Conservation (phyloP, 1,139 yeast genomes). For the Hemisphaericaspora xylofermentans region DNA sequence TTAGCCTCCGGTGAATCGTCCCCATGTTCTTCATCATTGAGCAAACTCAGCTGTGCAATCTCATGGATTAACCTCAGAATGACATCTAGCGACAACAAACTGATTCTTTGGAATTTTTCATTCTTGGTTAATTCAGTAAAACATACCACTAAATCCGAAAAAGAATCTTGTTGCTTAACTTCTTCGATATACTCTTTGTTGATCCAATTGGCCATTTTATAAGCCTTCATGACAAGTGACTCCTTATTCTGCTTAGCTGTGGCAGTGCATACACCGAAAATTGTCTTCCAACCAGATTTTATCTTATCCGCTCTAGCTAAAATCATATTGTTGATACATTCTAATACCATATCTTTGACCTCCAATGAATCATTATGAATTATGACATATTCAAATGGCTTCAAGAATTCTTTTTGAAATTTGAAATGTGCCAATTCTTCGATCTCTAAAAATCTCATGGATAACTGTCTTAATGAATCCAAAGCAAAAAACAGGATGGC, state of each 20-base stretch:
- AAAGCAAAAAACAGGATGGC: slow-evolving; percentile 86
- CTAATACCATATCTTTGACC: slow-evolving; percentile 87
- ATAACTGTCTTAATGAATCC: slow-evolving; percentile 89
- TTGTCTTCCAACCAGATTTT: slow-evolving; percentile 93
- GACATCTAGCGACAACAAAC: slow-evolving; percentile 80
- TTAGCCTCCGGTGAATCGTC: slow-evolving; percentile 13
- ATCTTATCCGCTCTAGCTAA: slow-evolving; percentile 71
- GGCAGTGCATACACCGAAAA: slow-evolving; percentile 70
- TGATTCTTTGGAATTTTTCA: slow-evolving; percentile 73
- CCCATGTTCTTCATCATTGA: slow-evolving; percentile 15
- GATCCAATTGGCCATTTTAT: slow-evolving; percentile 61
- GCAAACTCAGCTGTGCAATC: slow-evolving; percentile 46
- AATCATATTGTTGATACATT: slow-evolving; percentile 85
- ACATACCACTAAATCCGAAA: slow-evolving; percentile 70
- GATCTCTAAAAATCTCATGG: slow-evolving; percentile 87
- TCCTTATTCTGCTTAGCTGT: slow-evolving; percentile 62
- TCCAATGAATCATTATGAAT: slow-evolving; percentile 63
- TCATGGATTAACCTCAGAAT: slow-evolving; percentile 62
- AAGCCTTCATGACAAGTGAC: slow-evolving; percentile 60
- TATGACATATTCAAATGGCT: slow-evolving; percentile 85
- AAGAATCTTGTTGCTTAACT: slow-evolving; percentile 72
- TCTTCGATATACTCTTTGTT: slow-evolving; percentile 61
- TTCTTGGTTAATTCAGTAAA: slow-evolving; percentile 83
- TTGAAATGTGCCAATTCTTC: slow-evolving; percentile 95
- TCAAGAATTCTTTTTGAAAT: slow-evolving; percentile 90